A percentile compares a stretch with the other conserved stretches of the same genome.
Conservation (phyloP, 257 asterid species). For the Cruciata laevipes region DNA sequence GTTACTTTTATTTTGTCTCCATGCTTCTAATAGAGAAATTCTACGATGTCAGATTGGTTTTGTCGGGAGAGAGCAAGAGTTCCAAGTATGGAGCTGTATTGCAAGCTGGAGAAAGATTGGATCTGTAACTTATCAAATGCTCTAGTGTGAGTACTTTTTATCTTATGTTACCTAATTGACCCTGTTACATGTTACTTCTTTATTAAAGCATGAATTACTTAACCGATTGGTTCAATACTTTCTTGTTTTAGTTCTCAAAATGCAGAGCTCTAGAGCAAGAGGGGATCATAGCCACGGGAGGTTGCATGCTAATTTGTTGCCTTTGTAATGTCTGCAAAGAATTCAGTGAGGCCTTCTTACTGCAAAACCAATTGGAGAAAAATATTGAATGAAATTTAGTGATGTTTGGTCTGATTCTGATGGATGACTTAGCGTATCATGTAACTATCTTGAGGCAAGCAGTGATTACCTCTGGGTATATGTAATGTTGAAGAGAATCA, state of each 20-base stretch:
- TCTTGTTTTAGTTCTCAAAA: background rate
- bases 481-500: background rate
- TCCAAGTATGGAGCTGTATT: background rate
- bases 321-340: background rate
- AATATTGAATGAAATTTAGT: background rate
- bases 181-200: background rate
- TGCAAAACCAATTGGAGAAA: background rate
- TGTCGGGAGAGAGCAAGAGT: background rate
- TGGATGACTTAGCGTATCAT: background rate
- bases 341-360: background rate
- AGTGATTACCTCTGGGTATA: background rate
- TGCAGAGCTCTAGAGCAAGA: conserved; percentile 1
- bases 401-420: background rate
- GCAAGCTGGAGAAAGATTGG: background rate
- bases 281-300: background rate
- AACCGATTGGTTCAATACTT: background rate
- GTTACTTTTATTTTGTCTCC: background rate
- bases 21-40: background rate
- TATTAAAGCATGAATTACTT: background rate
- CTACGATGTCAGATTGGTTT: background rate
- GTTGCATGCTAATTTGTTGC: background rate
- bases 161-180: background rate
- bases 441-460: background rate
- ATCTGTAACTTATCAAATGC: background rate
- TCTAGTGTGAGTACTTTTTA: background rate